Conservation (phyloP, 257 asterid genomes). For the Marsdenia floribunda region DNA sequence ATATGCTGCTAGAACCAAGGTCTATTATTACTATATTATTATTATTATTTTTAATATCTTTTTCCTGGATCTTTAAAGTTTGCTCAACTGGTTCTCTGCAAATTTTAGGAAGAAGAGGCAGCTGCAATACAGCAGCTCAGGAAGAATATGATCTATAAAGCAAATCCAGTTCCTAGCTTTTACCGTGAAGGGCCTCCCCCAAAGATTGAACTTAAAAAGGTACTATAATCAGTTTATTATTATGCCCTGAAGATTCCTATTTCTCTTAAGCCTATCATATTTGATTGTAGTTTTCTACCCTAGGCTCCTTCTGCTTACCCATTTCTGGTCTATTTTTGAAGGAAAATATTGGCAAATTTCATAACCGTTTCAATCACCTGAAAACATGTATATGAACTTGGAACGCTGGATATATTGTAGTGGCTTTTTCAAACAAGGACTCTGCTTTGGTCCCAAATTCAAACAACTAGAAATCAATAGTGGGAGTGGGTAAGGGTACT, state of each 20-base stretch:
- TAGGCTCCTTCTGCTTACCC: not conserved
- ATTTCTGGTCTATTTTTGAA: not conserved
- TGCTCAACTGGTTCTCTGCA: conserved; percentile 9
- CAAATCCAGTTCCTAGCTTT: conserved; percentile 89
- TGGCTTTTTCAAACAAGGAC: no score
- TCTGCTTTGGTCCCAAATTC: not conserved
- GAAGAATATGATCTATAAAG: conserved; percentile 70
- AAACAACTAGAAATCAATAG: not conserved
- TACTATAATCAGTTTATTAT: conserved; percentile 14
- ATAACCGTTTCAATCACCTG: not conserved
- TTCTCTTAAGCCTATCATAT: not conserved
- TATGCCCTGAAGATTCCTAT: not conserved
- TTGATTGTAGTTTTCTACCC: not conserved
- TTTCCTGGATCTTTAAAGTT: not conserved
- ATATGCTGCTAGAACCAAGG: conserved; percentile 69
- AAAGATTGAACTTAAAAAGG: conserved; percentile 80
- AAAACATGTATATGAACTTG: not conserved
- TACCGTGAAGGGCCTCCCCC: conserved; percentile 89
- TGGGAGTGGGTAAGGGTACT: conserved; percentile 4
- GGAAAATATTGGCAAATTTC: not conserved
- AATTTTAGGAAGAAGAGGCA: conserved; percentile 73
- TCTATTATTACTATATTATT: conserved; percentile 8
- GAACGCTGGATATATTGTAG: not conserved
- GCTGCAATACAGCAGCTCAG: conserved; percentile 74
- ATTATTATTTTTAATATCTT: not conserved